Evolutionary conservation across 1,284 basidiomycete genomes (phyloP), one percentile per base, ranked within the genome.

Genomic region (Ganoderma lucidum): DNA sequence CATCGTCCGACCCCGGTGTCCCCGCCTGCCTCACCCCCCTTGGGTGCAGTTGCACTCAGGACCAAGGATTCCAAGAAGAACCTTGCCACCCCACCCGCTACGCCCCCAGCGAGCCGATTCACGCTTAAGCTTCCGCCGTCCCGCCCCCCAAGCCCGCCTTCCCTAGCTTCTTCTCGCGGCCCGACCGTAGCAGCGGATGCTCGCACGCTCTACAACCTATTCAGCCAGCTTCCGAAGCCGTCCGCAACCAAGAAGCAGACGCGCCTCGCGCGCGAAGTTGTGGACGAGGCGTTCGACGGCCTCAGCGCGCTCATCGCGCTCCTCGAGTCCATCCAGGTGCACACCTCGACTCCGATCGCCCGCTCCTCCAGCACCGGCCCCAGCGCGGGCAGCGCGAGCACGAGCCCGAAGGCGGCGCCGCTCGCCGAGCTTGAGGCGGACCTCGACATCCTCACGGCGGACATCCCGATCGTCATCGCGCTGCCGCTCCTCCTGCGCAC

Each of bases 231-330:
- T 42, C 91, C 93, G 30, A 86, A 88, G 23, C 93, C 92, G n/a
- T 79, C 75, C 6, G 80, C 79, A 28, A 82, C 84, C 60, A 84
- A 83, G 53, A 81, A 81, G 71, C 77, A 80, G 14, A 84, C 84
- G 6, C 81, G 81, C 39, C 79, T 93, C 23, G 92, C 93, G 14
- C 83, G 84, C 32, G 93, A 94, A 76, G 93, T 91, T 2, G 92
- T 94, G 5, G 88, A 91, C 62, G 93, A 94, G 75, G 93, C 91
- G 0, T 89, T 90, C 74, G 86, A 86, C 65, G 89, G 88, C 9
- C 81, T 94, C 37, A 81, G 83, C 71, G 84, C 87, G 23, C 79
- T 94, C 28, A 82, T 81, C 14, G 81, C 84, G 15, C 82, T 93
- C 35, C 80, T 92, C n/a, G 88, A 91, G 70, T 82, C 83, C 14